Evolutionary conservation across 768 basidiomycete genomes (phyloP).

Genomic region (Astraeus odoratus): DNA sequence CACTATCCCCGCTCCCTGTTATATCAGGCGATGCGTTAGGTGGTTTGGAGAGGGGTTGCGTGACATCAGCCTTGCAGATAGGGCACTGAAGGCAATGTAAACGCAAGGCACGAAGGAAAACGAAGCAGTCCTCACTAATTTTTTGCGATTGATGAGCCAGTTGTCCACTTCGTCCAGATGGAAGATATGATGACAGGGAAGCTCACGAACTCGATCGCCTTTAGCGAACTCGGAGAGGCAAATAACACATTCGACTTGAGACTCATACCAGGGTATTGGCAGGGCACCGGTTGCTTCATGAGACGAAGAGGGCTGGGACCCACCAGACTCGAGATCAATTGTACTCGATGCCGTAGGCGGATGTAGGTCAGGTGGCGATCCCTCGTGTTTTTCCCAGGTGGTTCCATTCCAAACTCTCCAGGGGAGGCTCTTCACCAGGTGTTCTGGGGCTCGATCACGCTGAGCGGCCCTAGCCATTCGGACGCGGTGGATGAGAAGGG

Average conservation of each 20-base stretch:
- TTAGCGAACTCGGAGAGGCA: slow-evolving; percentile 82
- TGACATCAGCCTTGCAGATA: slow-evolving; percentile 89
- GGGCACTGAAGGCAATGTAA: slow-evolving; percentile 57
- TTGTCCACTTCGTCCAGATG: slow-evolving; percentile 87
- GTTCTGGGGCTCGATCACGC: slow-evolving; percentile 78
- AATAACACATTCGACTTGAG: slow-evolving; percentile 86
- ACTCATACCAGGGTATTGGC: slow-evolving; percentile 68
- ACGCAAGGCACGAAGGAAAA: neutral
- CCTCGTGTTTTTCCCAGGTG: slow-evolving; percentile 74
- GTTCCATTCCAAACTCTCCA: slow-evolving; percentile 79
- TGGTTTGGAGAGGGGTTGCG: slow-evolving; percentile 40
- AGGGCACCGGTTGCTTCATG: slow-evolving; percentile 16
- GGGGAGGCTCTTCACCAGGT: slow-evolving; percentile 69
- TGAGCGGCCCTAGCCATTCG: slow-evolving; percentile 77
- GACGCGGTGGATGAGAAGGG: slow-evolving; percentile 83
- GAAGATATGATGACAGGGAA: slow-evolving; percentile 95
- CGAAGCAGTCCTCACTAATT: slow-evolving; percentile 55
- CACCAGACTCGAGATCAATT: slow-evolving; percentile 35
- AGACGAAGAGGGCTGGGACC: slow-evolving; percentile 20
- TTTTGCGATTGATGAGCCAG: slow-evolving; percentile 90
- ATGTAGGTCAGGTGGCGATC: slow-evolving; percentile 20
- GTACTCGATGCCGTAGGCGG: slow-evolving; percentile 20
- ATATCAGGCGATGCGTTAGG: slow-evolving; percentile 2
- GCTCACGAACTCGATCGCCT: slow-evolving; percentile 84
- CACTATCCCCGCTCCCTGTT: neutral